Percentiles rank a stretch among this genome's conserved stretches.
Conservation (phyloP, 2,329 filamentous ascomycete species). For the Nakataea oryzae region DNA sequence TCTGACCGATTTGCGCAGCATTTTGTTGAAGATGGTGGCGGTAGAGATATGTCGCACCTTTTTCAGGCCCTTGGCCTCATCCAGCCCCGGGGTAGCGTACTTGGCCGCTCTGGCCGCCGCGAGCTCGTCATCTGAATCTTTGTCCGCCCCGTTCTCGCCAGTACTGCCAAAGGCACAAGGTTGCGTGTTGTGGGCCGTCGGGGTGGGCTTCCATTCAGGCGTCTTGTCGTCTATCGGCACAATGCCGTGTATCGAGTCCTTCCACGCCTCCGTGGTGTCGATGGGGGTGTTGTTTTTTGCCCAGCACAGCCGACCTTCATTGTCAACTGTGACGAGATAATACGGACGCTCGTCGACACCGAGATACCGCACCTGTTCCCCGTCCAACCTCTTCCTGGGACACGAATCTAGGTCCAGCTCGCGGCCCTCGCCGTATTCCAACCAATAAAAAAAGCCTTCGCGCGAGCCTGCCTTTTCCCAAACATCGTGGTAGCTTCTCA, state of each 20-base stretch:
- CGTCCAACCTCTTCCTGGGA: conserved; percentile 63
- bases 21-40: conserved; percentile 65
- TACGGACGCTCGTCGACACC: conserved; percentile 70
- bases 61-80: conserved; percentile 47
- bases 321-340: conserved; percentile 70
- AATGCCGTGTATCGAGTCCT: conserved; percentile 69
- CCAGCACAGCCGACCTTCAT: conserved; percentile 70
- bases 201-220: conserved; percentile 36
- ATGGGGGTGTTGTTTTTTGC: conserved; percentile 72
- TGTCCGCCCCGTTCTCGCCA: conserved; percentile 7
- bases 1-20: conserved; percentile 67
- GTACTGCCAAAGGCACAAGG: conserved; percentile 15
- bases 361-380: conserved; percentile 74
- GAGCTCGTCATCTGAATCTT: conserved; percentile 27
- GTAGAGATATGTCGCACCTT: conserved; percentile 56
- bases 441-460: conserved; percentile 92
- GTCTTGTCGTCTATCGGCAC: conserved; percentile 51
- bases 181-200: conserved; percentile 16
- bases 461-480: conserved; percentile 71
- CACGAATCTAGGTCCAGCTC: conserved; percentile 60
- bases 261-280: conserved; percentile 64
- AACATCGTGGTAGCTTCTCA: conserved; percentile 70
- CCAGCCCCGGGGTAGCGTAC: conserved; percentile 54
- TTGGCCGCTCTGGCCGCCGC: conserved; percentile 52
- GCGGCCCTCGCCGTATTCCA: conserved; percentile 71